Percentiles rank a stretch among this genome's conserved stretches.
phyloP scores from a whole-genome alignment of 1,284 basidiomycete species.

The Caloboletus inedulis region DNA sequence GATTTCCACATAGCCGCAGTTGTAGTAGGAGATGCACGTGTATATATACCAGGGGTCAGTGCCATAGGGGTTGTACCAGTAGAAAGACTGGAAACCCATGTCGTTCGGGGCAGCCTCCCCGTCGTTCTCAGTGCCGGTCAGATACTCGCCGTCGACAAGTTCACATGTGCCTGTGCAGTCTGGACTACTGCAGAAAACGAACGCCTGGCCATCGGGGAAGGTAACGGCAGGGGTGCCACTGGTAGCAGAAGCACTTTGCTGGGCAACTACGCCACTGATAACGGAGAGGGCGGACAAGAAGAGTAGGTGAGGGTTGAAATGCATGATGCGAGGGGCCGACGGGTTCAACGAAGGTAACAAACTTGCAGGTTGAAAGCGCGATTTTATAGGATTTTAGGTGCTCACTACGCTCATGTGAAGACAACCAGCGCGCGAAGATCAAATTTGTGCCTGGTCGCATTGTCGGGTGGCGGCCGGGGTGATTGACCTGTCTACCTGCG shows the following conservation, averaged over 20 bases:
- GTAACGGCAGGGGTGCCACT: neutral
- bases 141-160: too few species aligned
- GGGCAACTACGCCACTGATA: neutral
- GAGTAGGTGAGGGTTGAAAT: neutral
- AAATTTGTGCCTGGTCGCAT: neutral
- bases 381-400: neutral
- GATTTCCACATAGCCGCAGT: too few species aligned
- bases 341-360: neutral
- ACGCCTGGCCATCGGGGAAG: neutral
- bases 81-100: slow-evolving; percentile 3
- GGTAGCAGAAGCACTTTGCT: neutral
- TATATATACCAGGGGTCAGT: neutral
- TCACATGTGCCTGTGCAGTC: neutral
- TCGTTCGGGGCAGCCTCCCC: neutral
- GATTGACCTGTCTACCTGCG: neutral
- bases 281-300: neutral
- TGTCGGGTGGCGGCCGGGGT: neutral
- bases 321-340: neutral
- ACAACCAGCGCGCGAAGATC: neutral
- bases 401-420: neutral
- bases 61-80: neutral
- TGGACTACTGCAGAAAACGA: slow-evolving; percentile 6
- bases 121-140: too few species aligned
- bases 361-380: neutral
- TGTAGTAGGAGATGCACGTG: neutral